Evolutionary conservation across 805 yeast genomes (phyloP).

Genomic region (Pichia gijzeniarum): DNA sequence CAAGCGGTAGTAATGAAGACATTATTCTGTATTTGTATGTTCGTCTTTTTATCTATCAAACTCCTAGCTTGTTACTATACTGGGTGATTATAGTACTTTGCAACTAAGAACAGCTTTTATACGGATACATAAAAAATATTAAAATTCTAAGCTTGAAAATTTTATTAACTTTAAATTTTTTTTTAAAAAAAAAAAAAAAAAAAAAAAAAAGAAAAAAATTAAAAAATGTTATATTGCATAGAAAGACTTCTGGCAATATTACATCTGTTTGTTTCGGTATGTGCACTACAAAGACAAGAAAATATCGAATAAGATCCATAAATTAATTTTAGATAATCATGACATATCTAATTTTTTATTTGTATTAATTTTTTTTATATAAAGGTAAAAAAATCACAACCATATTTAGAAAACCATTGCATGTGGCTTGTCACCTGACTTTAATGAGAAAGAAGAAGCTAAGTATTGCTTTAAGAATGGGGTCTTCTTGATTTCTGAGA

Average conservation of each 20-base stretch:
- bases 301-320: background rate
- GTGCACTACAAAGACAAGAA: background rate
- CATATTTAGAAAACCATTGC: conserved; percentile 82
- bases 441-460: conserved; percentile 91
- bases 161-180: too few species aligned
- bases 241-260: too few species aligned
- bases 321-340: background rate
- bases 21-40: conserved; percentile 28
- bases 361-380: conserved; percentile 13
- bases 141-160: too few species aligned
- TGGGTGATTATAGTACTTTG: too few species aligned
- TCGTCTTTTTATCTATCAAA: background rate
- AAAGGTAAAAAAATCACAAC: conserved; percentile 10
- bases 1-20: conserved; percentile 75
- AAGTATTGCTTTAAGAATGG: conserved; percentile 96
- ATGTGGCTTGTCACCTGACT: conserved; percentile 98
- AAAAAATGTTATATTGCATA: too few species aligned
- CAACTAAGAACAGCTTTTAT: too few species aligned
- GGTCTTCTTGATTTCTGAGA: conserved; percentile 93
- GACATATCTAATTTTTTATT: conserved; percentile 8
- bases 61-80: background rate
- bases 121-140: too few species aligned
- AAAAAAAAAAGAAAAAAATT: too few species aligned
- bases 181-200: too few species aligned
- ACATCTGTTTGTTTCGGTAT: too few species aligned